phyloP scores from a whole-genome alignment of 352 stramenopile genomes.

The Globisporangium cystogenes region DNA sequence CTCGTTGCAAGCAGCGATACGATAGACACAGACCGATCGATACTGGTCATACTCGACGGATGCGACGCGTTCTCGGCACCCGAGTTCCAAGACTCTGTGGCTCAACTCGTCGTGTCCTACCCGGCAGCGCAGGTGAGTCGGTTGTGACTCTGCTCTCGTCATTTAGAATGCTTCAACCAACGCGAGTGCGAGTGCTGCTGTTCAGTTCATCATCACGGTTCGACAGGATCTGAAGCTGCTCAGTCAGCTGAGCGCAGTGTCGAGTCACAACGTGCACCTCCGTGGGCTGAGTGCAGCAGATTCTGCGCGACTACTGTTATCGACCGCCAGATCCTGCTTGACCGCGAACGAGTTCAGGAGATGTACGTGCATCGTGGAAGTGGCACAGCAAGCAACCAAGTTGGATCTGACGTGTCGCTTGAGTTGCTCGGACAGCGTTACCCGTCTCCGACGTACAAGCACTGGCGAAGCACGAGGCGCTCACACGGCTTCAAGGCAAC shows the following conservation, averaged over 20 bases:
- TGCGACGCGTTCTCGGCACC: slow-evolving; percentile 39
- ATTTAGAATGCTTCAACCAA: neutral
- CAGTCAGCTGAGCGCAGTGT: slow-evolving; percentile 10
- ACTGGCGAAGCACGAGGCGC: slow-evolving; percentile 21
- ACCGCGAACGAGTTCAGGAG: slow-evolving; percentile 28
- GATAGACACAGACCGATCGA: slow-evolving; percentile 7
- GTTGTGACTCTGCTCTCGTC: neutral
- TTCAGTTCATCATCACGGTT: slow-evolving; percentile 31
- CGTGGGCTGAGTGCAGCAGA: slow-evolving; percentile 32
- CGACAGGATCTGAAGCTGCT: slow-evolving; percentile 22
- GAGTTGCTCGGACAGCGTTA: slow-evolving; percentile 9
- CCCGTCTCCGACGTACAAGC: slow-evolving; percentile 9
- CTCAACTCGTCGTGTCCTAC: slow-evolving; percentile 29
- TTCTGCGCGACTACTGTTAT: slow-evolving; percentile 40
- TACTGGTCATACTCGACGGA: slow-evolving; percentile 55
- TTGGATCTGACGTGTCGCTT: neutral
- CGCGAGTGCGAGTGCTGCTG: neutral
- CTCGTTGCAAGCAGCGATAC: slow-evolving; percentile 9
- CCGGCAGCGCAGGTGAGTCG: slow-evolving; percentile 36
- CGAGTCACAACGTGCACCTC: slow-evolving; percentile 23
- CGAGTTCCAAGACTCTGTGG: slow-evolving; percentile 36
- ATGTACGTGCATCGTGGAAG: slow-evolving; percentile 22
- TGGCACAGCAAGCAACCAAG: neutral
- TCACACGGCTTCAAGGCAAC: slow-evolving; percentile 27
- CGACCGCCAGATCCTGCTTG: slow-evolving; percentile 32